Conservation (phyloP, 2,329 filamentous ascomycete species). For the Colletotrichum chlorophyti region DNA sequence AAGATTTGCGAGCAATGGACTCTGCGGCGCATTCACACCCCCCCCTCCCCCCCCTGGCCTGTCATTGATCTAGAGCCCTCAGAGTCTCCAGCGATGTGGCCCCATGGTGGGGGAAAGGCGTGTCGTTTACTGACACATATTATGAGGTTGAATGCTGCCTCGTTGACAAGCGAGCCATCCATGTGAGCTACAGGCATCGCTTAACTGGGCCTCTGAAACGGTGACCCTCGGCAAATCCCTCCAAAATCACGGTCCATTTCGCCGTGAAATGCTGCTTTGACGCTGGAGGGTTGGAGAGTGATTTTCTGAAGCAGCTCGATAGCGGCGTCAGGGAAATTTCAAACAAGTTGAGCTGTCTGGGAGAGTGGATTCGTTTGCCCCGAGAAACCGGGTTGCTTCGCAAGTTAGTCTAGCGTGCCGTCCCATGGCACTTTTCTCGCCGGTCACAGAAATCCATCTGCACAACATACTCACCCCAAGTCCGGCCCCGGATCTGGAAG, state of each 20-base stretch:
- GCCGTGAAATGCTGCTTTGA: slow-evolving; percentile 2
- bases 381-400: slow-evolving; percentile 12
- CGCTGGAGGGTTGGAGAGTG: slow-evolving; percentile 21
- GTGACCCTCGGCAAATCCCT: slow-evolving; percentile 4
- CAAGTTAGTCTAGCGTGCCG: slow-evolving; percentile 8
- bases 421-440: background rate
- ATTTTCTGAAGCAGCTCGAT: background rate
- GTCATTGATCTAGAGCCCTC: background rate
- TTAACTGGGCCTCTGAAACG: background rate
- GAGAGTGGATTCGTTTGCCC: slow-evolving; percentile 10
- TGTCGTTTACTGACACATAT: background rate
- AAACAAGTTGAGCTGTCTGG: slow-evolving; percentile 5
- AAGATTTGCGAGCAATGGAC: background rate
- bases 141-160: background rate
- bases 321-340: background rate
- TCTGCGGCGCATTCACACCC: background rate
- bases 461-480: slow-evolving; percentile 22
- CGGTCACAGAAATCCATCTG: slow-evolving; percentile 18
- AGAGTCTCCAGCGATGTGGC: background rate
- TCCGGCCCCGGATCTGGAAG: slow-evolving; percentile 3
- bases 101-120: background rate
- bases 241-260: slow-evolving; percentile 8
- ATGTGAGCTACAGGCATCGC: background rate
- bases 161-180: background rate
- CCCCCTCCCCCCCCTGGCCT: background rate